These are phyloP conservation scores for Fistulinella prunicolor DNA, from an alignment of 768 basidiomycete species.

Conservation along the genomic window DNA sequence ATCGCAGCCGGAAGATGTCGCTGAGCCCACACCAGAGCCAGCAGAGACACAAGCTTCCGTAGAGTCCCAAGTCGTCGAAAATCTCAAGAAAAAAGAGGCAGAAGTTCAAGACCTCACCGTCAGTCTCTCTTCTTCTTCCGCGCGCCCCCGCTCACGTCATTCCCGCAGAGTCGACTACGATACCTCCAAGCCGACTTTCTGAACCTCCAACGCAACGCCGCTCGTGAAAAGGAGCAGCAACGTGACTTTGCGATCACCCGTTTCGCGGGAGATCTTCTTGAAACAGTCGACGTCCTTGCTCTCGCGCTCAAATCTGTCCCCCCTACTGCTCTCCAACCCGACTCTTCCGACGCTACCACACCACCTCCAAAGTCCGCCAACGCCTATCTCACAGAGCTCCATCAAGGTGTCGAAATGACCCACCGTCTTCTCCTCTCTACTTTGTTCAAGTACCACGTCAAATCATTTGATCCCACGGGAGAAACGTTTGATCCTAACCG, in stretches of 20 bases:
- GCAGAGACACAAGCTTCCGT: slow-evolving; percentile 29
- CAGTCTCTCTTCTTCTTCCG: slow-evolving; percentile 28
- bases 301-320: slow-evolving; percentile 83
- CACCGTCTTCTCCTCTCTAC: slow-evolving; percentile 87
- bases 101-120: slow-evolving; percentile 86
- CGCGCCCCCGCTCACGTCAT: slow-evolving; percentile 4
- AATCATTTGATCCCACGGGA: slow-evolving; percentile 87
- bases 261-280: slow-evolving; percentile 87
- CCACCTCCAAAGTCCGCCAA: slow-evolving; percentile 50
- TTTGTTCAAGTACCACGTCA: slow-evolving; percentile 88
- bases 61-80: slow-evolving; percentile 39
- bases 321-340: slow-evolving; percentile 38
- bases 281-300: slow-evolving; percentile 86
- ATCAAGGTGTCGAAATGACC: slow-evolving; percentile 88
- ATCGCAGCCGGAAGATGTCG: slow-evolving; percentile 13
- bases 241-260: slow-evolving; percentile 90
- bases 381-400: slow-evolving; percentile 64
- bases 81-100: slow-evolving; percentile 77
- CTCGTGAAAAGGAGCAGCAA: slow-evolving; percentile 88
- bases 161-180: slow-evolving; percentile 74
- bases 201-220: slow-evolving; percentile 89
- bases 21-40: slow-evolving; percentile 16
- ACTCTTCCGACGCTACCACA: slow-evolving; percentile 30
- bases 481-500: slow-evolving; percentile 93
- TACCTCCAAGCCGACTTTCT: slow-evolving; percentile 95